Evolutionary conservation across 139 green algal species (phyloP).

Genomic region (Chlamydomonas incerta): DNA sequence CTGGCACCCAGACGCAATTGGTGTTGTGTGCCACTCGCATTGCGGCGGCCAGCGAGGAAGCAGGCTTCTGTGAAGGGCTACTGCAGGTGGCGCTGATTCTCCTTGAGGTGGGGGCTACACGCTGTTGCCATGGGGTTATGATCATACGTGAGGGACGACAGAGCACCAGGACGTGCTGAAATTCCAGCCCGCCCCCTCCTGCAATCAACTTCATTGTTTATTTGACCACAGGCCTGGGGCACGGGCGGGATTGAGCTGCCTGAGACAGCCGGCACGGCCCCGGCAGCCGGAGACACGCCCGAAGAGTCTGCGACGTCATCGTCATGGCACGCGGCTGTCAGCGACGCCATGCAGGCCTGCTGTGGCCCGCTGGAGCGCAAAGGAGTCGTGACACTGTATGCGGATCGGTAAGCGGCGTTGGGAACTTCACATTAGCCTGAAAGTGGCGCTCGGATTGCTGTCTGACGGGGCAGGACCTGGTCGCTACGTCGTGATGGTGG

Average conservation of each 20-base stretch:
- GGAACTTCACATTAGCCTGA: too few species aligned
- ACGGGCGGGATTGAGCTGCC: too few species aligned
- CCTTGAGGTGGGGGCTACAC: background rate
- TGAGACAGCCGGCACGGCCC: background rate
- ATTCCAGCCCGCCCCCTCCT: too few species aligned
- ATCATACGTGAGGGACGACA: background rate
- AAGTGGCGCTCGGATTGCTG: background rate
- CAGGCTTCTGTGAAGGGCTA: slow-evolving; percentile 1
- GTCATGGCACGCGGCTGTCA: slow-evolving; percentile 1
- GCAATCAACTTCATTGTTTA: too few species aligned
- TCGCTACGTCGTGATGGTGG: background rate
- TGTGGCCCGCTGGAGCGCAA: background rate
- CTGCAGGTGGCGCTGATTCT: slow-evolving; percentile 10
- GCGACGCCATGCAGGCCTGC: background rate
- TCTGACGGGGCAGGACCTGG: background rate
- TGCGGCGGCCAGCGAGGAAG: too few species aligned
- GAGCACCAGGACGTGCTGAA: too few species aligned
- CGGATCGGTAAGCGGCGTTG: background rate
- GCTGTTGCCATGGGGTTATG: too few species aligned
- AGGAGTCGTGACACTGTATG: background rate
- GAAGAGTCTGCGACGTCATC: background rate
- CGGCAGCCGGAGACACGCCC: background rate
- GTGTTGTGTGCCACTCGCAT: too few species aligned
- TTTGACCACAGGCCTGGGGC: too few species aligned
- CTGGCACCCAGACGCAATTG: background rate